phyloP scores from a whole-genome alignment of 176 grass and related monocot species.

The Elymus sibiricus region DNA sequence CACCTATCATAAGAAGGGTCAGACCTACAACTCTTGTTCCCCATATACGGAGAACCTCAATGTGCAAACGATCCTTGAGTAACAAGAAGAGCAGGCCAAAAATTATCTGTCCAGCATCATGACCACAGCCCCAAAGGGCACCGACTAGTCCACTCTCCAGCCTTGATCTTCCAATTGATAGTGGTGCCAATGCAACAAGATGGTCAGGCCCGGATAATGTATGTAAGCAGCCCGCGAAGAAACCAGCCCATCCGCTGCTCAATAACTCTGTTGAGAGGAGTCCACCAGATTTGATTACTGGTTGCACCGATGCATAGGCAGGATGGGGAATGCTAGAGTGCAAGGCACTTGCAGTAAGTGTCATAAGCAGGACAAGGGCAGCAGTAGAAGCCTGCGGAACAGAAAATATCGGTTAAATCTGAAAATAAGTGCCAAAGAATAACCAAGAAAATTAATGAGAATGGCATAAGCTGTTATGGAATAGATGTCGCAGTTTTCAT shows the following conservation, averaged over 20 bases:
- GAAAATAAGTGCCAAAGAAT: background rate
- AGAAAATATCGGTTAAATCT: background rate
- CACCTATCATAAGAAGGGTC: slow-evolving; percentile 89
- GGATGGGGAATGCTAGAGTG: slow-evolving; percentile 32
- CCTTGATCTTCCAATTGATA: slow-evolving; percentile 82
- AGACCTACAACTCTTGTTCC: slow-evolving; percentile 88
- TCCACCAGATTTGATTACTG: slow-evolving; percentile 44
- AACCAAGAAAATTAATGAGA: background rate
- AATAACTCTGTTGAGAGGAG: slow-evolving; percentile 62
- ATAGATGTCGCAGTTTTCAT: background rate
- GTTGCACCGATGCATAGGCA: slow-evolving; percentile 50
- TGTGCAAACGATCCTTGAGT: slow-evolving; percentile 92
- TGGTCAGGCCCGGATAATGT: slow-evolving; percentile 96
- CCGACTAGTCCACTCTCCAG: slow-evolving; percentile 90
- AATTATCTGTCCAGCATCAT: slow-evolving; percentile 94
- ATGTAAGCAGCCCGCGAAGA: slow-evolving; percentile 94
- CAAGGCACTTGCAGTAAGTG: slow-evolving; percentile 27
- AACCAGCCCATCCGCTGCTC: slow-evolving; percentile 85
- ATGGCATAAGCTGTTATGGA: background rate
- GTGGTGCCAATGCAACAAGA: slow-evolving; percentile 85
- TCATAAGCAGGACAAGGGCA: slow-evolving; percentile 40
- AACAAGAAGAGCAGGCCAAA: slow-evolving; percentile 90
- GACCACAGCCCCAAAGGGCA: slow-evolving; percentile 98
- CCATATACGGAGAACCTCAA: slow-evolving; percentile 81
- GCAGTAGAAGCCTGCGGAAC: slow-evolving; percentile 42